Conservation (phyloP, 2,329 filamentous ascomycete genomes). For the Lasiodiplodia theobromae region DNA sequence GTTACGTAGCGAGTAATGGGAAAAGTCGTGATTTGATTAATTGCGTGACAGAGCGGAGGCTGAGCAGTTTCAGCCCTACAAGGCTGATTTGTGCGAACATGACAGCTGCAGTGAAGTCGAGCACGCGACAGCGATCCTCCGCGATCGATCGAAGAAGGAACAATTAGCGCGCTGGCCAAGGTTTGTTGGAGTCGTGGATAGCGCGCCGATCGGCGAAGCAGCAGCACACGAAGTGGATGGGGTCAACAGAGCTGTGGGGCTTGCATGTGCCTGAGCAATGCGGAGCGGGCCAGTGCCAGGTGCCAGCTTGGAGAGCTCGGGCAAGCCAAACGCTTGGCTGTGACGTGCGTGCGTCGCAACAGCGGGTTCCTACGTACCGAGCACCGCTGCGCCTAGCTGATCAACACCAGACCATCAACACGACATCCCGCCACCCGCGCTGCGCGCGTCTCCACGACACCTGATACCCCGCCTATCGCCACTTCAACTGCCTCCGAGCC, state of each 20-base stretch:
- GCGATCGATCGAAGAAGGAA: background rate
- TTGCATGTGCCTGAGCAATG: constrained; percentile 10
- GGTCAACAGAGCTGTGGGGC: constrained; percentile 15
- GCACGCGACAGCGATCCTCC: background rate
- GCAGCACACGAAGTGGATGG: no score
- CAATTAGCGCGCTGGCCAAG: background rate
- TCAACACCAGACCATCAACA: constrained; percentile 15
- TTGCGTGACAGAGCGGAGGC: constrained; percentile 6
- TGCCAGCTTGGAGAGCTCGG: constrained; percentile 4
- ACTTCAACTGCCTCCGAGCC: background rate
- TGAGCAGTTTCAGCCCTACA: constrained; percentile 22
- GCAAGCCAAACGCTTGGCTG: constrained; percentile 7
- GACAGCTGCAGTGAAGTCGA: background rate
- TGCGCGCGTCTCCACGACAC: constrained; percentile 1
- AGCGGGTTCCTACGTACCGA: constrained; percentile 15
- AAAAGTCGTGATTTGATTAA: constrained; percentile 25
- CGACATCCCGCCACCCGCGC: constrained; percentile 17
- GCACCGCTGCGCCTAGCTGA: constrained; percentile 18
- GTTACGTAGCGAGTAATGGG: constrained; percentile 27
- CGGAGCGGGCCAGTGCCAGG: background rate
- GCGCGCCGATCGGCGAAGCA: background rate
- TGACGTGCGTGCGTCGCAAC: constrained; percentile 19
- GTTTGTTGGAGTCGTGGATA: background rate
- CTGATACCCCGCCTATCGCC: background rate
- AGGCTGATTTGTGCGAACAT: background rate